Conservation (phyloP, 805 yeast species). For the Isabelozyma rhagii region DNA sequence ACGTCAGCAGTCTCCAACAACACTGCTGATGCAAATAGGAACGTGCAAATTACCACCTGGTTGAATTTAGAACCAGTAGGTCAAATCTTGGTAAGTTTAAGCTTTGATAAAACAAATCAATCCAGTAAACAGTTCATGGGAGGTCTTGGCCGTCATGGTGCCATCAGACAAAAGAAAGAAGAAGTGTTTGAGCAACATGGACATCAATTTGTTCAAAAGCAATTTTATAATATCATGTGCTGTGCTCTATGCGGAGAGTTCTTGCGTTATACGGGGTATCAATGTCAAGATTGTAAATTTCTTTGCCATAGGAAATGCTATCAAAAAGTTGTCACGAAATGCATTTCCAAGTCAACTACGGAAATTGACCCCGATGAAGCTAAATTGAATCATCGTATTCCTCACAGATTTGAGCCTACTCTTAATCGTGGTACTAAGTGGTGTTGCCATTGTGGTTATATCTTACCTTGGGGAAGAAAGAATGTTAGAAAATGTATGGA, state of each 20-base stretch:
- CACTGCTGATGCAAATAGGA: constrained; percentile 8
- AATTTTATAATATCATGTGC: constrained; percentile 92
- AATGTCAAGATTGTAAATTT: constrained; percentile 81
- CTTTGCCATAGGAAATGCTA: constrained; percentile 80
- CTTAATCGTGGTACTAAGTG: constrained; percentile 95
- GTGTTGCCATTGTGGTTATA: constrained; percentile 99
- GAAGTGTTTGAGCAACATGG: constrained; percentile 95
- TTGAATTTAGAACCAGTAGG: constrained; percentile 93
- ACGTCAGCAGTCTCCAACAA: not conserved
- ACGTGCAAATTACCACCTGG: constrained; percentile 70
- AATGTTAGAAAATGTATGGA: constrained; percentile 89
- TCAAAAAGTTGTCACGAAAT: constrained; percentile 75
- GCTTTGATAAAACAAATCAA: constrained; percentile 64
- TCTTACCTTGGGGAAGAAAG: constrained; percentile 91
- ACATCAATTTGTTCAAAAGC: constrained; percentile 93
- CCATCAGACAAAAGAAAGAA: constrained; percentile 88
- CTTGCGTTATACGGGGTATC: constrained; percentile 79
- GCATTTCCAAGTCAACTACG: constrained; percentile 73
- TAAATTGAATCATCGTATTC: constrained; percentile 90
- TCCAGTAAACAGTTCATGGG: constrained; percentile 38
- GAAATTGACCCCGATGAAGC: constrained; percentile 71
- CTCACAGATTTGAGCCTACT: constrained; percentile 92
- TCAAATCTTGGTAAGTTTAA: constrained; percentile 71
- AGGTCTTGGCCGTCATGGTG: constrained; percentile 84
- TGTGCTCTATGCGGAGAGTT: constrained; percentile 98